Evolutionary conservation across 1,284 basidiomycete genomes (phyloP).

Genomic region (Gyrodon tennesseensis): DNA sequence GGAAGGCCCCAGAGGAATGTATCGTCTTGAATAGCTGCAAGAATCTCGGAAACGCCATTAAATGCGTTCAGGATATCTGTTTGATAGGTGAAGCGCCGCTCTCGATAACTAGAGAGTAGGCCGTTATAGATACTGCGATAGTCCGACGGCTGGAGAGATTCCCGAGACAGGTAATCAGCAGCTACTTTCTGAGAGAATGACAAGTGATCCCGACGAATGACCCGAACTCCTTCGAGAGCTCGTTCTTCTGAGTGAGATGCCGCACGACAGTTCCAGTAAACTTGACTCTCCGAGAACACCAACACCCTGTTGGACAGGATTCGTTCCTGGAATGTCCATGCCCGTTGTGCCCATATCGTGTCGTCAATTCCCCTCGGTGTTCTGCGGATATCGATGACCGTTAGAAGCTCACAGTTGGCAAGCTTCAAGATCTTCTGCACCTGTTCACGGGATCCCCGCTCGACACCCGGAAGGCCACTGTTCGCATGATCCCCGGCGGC

Average conservation of each 20-base stretch:
- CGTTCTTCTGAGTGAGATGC: constrained; percentile 28
- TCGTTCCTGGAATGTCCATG: constrained; percentile 36
- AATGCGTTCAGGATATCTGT: constrained; percentile 33
- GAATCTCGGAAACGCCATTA: constrained; percentile 22
- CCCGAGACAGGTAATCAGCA: neutral
- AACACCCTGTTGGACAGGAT: constrained; percentile 29
- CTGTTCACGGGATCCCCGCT: constrained; percentile 10
- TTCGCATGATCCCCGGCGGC: constrained; percentile 30
- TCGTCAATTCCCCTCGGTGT: constrained; percentile 11
- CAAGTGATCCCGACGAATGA: neutral
- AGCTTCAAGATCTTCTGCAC: constrained; percentile 25
- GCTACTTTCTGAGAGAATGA: constrained; percentile 11
- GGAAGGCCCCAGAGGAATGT: constrained; percentile 32
- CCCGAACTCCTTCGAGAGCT: constrained; percentile 14
- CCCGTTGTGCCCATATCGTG: constrained; percentile 27
- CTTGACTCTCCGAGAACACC: constrained; percentile 31
- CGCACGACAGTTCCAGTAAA: constrained; percentile 30
- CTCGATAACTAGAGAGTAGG: constrained; percentile 23
- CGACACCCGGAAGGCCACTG: constrained; percentile 26
- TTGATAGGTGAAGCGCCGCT: constrained; percentile 25
- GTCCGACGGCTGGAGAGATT: constrained; percentile 7
- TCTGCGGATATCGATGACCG: constrained; percentile 19
- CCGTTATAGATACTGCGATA: constrained; percentile 10
- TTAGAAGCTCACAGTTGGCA: constrained; percentile 17
- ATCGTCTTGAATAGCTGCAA: constrained; percentile 25